A percentile compares a stretch with the other conserved stretches of the same genome.
Evolutionary conservation across 805 yeast genomes (phyloP).

Genomic region (Yamadazyma takamatsuzukensis): DNA sequence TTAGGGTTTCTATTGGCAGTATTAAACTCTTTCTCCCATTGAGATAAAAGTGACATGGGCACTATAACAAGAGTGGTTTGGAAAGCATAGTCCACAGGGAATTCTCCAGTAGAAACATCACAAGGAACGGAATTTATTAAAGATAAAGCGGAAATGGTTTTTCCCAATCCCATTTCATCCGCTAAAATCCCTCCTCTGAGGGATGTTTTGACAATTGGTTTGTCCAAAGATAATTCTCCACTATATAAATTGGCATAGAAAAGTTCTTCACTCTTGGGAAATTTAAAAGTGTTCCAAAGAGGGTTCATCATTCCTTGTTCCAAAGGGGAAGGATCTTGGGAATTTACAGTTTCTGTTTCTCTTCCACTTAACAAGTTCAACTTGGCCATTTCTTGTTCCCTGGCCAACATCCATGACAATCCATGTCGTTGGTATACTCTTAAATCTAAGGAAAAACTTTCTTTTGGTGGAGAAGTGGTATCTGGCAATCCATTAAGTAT

Average conservation of each 20-base stretch:
- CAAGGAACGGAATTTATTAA: slow-evolving; percentile 62
- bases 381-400: slow-evolving; percentile 61
- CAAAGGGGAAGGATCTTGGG: slow-evolving; percentile 18
- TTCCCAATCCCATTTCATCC: slow-evolving; percentile 97
- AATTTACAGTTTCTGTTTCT: slow-evolving; percentile 15
- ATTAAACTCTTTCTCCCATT: slow-evolving; percentile 82
- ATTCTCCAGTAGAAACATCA: slow-evolving; percentile 30
- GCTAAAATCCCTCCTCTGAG: slow-evolving; percentile 86
- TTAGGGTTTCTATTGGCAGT: slow-evolving; percentile 48
- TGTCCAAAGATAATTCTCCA: slow-evolving; percentile 69
- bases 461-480: slow-evolving; percentile 47
- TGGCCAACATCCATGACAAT: slow-evolving; percentile 81
- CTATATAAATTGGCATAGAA: slow-evolving; percentile 78
- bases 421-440: slow-evolving; percentile 84
- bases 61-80: slow-evolving; percentile 75
- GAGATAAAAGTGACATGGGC: slow-evolving; percentile 88
- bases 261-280: slow-evolving; percentile 52
- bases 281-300: slow-evolving; percentile 72
- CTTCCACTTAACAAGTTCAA: slow-evolving; percentile 29
- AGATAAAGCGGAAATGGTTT: slow-evolving; percentile 80
- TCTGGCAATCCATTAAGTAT: slow-evolving; percentile 56
- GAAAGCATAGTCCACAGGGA: slow-evolving; percentile 48
- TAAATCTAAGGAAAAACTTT: slow-evolving; percentile 53
- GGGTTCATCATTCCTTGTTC: slow-evolving; percentile 70
- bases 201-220: slow-evolving; percentile 59